Conservation (phyloP, 2,329 filamentous ascomycete species). For the Thielaviopsis punctulata region DNA sequence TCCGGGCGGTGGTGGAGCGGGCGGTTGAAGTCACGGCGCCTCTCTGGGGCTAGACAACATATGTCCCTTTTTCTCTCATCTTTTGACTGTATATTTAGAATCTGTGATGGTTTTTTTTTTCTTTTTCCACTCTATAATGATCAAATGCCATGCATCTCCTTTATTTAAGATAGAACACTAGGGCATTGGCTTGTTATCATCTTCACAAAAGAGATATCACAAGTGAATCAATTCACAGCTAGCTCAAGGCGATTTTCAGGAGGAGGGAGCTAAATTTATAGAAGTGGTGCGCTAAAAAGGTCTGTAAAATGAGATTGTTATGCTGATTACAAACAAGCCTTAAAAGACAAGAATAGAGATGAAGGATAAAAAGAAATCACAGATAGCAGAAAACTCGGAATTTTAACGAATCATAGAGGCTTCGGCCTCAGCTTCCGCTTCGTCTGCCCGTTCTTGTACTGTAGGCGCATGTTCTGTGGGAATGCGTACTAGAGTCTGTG, state of each 20-base stretch:
- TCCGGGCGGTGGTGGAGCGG: conserved; percentile 76
- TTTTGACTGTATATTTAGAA: background rate
- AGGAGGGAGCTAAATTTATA: background rate
- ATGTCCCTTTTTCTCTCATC: background rate
- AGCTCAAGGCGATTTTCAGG: background rate
- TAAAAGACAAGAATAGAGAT: background rate
- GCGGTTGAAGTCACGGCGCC: conserved; percentile 76
- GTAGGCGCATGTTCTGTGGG: conserved; percentile 60
- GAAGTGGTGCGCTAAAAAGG: background rate
- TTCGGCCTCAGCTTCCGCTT: conserved; percentile 26
- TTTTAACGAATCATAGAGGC: conserved; percentile 14
- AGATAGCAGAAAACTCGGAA: background rate
- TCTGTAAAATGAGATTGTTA: background rate
- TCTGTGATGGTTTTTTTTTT: background rate
- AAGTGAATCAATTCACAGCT: background rate
- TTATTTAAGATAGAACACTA: background rate
- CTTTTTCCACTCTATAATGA: background rate
- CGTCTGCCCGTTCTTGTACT: conserved; percentile 43
- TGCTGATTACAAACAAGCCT: background rate
- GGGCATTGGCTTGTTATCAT: background rate
- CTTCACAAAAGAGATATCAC: background rate
- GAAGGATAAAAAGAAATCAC: background rate
- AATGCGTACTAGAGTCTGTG: conserved; percentile 70
- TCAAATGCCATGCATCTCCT: background rate
- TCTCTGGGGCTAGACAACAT: conserved; percentile 34